phyloP scores from a whole-genome alignment of 75 land plant genomes.

The Picea glauca region DNA sequence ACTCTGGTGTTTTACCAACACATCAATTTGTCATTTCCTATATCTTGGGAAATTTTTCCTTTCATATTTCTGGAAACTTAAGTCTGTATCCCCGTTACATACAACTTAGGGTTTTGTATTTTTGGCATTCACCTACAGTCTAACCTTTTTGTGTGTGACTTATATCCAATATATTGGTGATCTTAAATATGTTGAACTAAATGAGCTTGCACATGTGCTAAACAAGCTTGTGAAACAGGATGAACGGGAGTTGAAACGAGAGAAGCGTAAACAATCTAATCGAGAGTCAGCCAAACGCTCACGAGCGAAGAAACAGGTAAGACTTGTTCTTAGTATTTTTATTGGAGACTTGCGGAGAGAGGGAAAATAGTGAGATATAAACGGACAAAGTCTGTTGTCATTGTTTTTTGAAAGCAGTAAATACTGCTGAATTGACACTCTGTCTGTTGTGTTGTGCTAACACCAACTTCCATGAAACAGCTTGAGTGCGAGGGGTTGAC shows the following conservation, averaged over 20 bases:
- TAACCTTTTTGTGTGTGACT: too few species aligned
- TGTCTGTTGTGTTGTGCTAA: not conserved
- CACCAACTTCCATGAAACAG: constrained; percentile 12
- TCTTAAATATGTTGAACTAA: too few species aligned
- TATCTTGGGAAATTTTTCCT: too few species aligned
- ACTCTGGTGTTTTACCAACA: too few species aligned
- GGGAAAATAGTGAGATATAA: not conserved
- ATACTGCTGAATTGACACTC: not conserved
- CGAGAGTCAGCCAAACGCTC: constrained; percentile 88
- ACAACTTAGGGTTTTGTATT: too few species aligned
- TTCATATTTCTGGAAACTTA: too few species aligned
- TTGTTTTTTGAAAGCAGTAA: not conserved
- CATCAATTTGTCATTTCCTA: too few species aligned
- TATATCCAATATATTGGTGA: too few species aligned
- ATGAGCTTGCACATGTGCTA: not conserved
- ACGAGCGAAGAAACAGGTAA: constrained; percentile 58
- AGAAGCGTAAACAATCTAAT: constrained; percentile 77
- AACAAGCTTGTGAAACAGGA: constrained; percentile 18
- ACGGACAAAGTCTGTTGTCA: not conserved
- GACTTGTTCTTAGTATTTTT: not conserved
- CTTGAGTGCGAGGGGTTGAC: constrained; percentile 28
- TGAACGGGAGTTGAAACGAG: constrained; percentile 67
- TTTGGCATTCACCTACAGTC: too few species aligned
- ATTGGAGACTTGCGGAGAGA: not conserved
- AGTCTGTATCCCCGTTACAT: too few species aligned